Base-by-base conservation (phyloP, 2,329 filamentous ascomycete species). In the Hirsutella rhossiliensis region DNA sequence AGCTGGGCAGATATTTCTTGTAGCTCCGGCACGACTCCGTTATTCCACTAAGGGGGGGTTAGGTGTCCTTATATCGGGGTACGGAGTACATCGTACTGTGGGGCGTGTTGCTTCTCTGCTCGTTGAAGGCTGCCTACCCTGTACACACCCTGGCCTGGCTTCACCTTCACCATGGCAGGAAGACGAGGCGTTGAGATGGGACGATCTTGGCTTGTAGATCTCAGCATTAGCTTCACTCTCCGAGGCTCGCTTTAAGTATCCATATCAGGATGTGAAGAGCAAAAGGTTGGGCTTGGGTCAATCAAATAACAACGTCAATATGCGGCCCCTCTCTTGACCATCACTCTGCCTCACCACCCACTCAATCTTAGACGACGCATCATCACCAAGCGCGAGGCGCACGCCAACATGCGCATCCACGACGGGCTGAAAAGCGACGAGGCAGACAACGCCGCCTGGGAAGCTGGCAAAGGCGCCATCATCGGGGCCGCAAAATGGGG, bases 401-500 rank as follows among this genome's bases (percentile, higher is more conserved):
- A 23, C 23, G 7, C 29, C 45, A 53, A 40, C 34, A 71, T 78
- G 68, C 65, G 64, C 50, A 56, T 64, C 43, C 72, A 78, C 63
- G 78, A 75, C 52, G 72, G 69, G 49, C 65, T 82, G 56, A 75
- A 75, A 42, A 77, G 75, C 51, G 75, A 76, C 37, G 84, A 90
- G 60, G 78, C 82, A 41, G 75, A 75, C 49, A 69, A 75, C 45
- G 85, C 85, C 40, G 79, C 82, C 37, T 82, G 80, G 78, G 82
- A 84, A 55, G 84, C 83, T 31, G 72, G 72, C 3, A 72, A 72
- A 49, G 86, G 85, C 31, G 84, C 82, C 17, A 62, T 76, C 29
- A 64, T 72, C 39, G 85, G 85, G 17, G 82, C 81, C 32, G 62
- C 76, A 17, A 87, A 82, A 69, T 89, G 83, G 82, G 85, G 84